These are phyloP conservation scores for Theileria annulata DNA, from an alignment of 169 alveolate genomes.

Conservation along the genomic window DNA sequence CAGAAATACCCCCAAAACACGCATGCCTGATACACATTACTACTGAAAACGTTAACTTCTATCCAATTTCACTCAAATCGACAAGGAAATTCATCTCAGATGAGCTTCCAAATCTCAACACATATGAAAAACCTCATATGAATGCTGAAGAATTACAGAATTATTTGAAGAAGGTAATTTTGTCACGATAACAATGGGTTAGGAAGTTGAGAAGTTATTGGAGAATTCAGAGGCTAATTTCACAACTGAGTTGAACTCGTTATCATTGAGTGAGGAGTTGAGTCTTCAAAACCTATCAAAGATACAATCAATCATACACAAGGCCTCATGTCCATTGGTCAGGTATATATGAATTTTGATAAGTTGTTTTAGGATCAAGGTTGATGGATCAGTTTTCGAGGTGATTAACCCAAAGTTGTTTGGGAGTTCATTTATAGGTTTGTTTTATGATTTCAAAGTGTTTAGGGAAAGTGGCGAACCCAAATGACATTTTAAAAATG, in stretches of 20 bases:
- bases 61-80: conserved; percentile 85
- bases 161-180: background rate
- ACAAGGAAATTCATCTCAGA: conserved; percentile 84
- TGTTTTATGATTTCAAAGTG: background rate
- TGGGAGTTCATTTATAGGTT: conserved; percentile 69
- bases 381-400: conserved; percentile 63
- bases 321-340: conserved; percentile 39
- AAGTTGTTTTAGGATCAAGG: conserved; percentile 31
- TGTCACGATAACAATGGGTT: background rate
- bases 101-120: conserved; percentile 31
- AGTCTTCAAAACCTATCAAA: conserved; percentile 22
- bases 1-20: conserved; percentile 90
- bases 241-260: conserved; percentile 12
- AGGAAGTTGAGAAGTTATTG: conserved; percentile 17
- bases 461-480: conserved; percentile 70
- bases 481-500: conserved; percentile 75
- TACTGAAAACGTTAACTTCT: conserved; percentile 79
- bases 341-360: background rate
- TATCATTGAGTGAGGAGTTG: conserved; percentile 26
- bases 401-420: conserved; percentile 76
- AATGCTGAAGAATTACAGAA: background rate
- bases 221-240: conserved; percentile 5
- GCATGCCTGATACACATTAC: conserved; percentile 85
- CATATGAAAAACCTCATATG: background rate
- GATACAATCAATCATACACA: conserved; percentile 35